Evolutionary conservation across 2,329 filamentous ascomycete genomes (phyloP), one percentile per base, ranked within the genome.

Genomic region (Ampelomyces quisqualis): DNA sequence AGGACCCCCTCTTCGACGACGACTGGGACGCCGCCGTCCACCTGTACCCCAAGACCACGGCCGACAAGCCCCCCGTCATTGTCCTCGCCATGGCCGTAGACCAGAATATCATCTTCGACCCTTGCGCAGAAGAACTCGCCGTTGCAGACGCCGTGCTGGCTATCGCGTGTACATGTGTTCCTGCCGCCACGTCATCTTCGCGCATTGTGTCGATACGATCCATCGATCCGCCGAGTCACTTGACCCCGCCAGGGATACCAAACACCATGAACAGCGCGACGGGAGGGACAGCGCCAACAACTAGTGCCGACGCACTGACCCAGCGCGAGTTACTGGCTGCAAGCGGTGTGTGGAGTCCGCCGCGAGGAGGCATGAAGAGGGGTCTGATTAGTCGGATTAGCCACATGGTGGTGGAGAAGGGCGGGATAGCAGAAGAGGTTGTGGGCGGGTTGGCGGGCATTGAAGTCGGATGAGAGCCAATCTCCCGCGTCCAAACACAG

Each of bases 1-100:
- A 98, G 72, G 93, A 98, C 58, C 93, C 93, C 9, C 84, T 96
- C 64, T 98, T 98, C 70, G 86, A 96, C 72, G 93, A 98, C 71
- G 93, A 98, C 73, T 98, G 93, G 93, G 88, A 86, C 51, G 86
- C 86, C 11, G 84, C 90, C 1, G 77, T 81, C 13, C 84, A 82
- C 42, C 74, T 98, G 20, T 98, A 94, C 71, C 79, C 83, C 1
- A 77, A 77, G 44, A 34, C 33, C 23, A 34, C 38, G 20, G 36
- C 46, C 28, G 49, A 75, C 21, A 80, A 84, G 34, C 93, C 93
- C 4, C 90, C 93, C 0, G 80, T 98, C 40, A 96, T 91, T 3
- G 78, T 98, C 14, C 84, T 98, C 8, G 89, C 97, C 40, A 86
- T 95, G 68, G 82, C 86, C 3, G 85, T 95, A 0, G 88, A 86